Evolutionary conservation across 768 basidiomycete genomes (phyloP).

Genomic region (Tricholoma sp.): DNA sequence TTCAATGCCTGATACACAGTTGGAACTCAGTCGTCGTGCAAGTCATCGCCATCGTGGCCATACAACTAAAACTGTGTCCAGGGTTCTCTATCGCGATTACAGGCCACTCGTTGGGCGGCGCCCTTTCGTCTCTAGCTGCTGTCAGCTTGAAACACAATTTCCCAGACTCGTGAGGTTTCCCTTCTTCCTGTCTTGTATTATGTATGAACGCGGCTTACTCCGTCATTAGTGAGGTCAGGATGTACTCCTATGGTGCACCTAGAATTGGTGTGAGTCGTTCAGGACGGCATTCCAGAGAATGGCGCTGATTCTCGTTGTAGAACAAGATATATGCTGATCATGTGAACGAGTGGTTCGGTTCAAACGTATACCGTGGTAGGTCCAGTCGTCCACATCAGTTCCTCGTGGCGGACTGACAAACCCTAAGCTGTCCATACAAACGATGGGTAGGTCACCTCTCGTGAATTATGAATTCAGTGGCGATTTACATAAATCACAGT

Average conservation of each 20-base stretch:
- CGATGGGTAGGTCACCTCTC: slow-evolving; percentile 32
- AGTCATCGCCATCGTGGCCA: slow-evolving; percentile 30
- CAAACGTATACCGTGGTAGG: slow-evolving; percentile 38
- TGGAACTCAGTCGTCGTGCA: slow-evolving; percentile 45
- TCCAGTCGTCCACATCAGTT: background rate
- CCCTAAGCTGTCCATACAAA: slow-evolving; percentile 43
- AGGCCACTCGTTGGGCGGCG: slow-evolving; percentile 54
- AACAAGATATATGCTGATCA: slow-evolving; percentile 42
- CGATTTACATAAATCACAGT: slow-evolving; percentile 17
- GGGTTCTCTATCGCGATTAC: slow-evolving; percentile 37
- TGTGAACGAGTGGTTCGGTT: slow-evolving; percentile 36
- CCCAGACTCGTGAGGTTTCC: slow-evolving; percentile 24
- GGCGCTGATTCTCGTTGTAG: slow-evolving; percentile 17
- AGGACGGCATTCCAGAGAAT: background rate
- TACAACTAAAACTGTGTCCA: slow-evolving; percentile 30
- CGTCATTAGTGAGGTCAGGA: slow-evolving; percentile 27
- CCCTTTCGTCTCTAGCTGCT: slow-evolving; percentile 44
- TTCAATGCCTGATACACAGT: slow-evolving; percentile 18
- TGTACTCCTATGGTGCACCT: slow-evolving; percentile 49
- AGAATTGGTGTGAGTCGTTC: slow-evolving; percentile 35
- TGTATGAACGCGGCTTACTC: background rate
- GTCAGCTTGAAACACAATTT: slow-evolving; percentile 40
- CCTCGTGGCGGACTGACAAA: background rate
- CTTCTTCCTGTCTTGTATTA: background rate
- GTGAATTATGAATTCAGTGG: background rate